Base-by-base conservation (phyloP, 2,329 filamentous ascomycete species). In the Lasiodiplodia sp. region DNA sequence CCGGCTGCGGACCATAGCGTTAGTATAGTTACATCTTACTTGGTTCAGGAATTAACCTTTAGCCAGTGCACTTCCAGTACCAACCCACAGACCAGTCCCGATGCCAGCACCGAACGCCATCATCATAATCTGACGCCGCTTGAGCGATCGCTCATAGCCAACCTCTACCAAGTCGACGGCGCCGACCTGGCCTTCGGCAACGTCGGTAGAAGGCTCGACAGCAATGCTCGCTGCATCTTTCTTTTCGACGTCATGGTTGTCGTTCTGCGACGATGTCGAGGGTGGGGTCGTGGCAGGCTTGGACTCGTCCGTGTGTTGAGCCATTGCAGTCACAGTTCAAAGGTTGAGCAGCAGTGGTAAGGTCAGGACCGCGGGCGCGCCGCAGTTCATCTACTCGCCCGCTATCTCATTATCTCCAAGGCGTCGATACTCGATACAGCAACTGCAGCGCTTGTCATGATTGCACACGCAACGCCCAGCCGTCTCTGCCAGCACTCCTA, bases 91-190 rank as follows among this genome's bases (percentile, higher is more conserved):
- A 5, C 66, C 66, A 11, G 66, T 68, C n/a, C 66, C 66, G 40
- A 68, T 68, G 12, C 66, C 66, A 49, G 66, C 66, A 37, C 65
- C 66, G 37, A 68, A 68, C 18, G 66, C 66, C 66, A 68, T 68
- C 66, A 68, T 68, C 66, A 63, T 63, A 18, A 68, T 68, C 31
- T 68, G 66, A 28, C 66, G 56, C 16, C 66, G 47, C 66, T 68
- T 68, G 49, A 68, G 23, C 34, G 56, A 55, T 18, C 66, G 66
- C n/a, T 60, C 66, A 28, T 68, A 68, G 10, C 66, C 66, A 3
- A 68, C 56, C 23, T 68, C 66, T 14, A 47, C 56, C 44, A 68
- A 21, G 31, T 63, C 56, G 21, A 68, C 66, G 2, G 23, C 37
- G 49, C 57, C 66, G 18, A 63, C 66, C 1, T 49, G 56, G n/a